phyloP scores from a whole-genome alignment of 306 rosid genomes.

The Comarum palustre region DNA sequence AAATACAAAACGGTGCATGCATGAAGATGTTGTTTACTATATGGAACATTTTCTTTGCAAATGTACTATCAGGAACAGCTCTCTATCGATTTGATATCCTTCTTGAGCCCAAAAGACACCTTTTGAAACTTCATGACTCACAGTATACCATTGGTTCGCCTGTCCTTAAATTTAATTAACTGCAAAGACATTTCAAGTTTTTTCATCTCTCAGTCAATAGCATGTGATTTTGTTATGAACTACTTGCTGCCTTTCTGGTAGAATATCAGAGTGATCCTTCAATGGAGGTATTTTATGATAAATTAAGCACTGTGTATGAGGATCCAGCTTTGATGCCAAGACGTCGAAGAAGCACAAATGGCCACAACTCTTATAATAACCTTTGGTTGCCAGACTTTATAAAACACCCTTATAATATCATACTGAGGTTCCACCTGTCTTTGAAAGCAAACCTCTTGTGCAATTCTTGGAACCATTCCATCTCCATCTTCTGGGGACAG shows the following conservation, averaged over 20 bases:
- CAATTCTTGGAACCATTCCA: neutral
- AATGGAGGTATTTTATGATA: slow-evolving; percentile 49
- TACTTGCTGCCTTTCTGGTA: neutral
- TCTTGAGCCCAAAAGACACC: slow-evolving; percentile 59
- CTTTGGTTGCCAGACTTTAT: neutral
- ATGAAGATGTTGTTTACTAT: slow-evolving; percentile 70
- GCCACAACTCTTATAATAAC: slow-evolving; percentile 21
- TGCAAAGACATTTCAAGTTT: neutral
- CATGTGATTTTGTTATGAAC: neutral
- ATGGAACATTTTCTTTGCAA: slow-evolving; percentile 92
- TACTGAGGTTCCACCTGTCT: slow-evolving; percentile 3
- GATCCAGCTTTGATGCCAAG: slow-evolving; percentile 60
- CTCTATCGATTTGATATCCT: slow-evolving; percentile 55
- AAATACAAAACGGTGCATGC: slow-evolving; percentile 66
- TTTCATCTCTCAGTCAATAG: neutral
- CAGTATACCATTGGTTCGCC: neutral
- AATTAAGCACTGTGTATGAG: slow-evolving; percentile 47
- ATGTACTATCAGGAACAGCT: slow-evolving; percentile 73
- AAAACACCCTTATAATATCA: neutral
- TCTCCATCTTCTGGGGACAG: neutral
- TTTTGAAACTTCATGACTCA: slow-evolving; percentile 5
- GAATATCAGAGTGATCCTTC: slow-evolving; percentile 33
- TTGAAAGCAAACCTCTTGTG: neutral
- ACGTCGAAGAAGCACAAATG: slow-evolving; percentile 36
- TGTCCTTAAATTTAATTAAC: neutral